A percentile compares a stretch with the other conserved stretches of the same genome.
These are phyloP conservation scores for Przewalskia tangutica DNA, from an alignment of 257 asterid species.

Conservation along the genomic window DNA sequence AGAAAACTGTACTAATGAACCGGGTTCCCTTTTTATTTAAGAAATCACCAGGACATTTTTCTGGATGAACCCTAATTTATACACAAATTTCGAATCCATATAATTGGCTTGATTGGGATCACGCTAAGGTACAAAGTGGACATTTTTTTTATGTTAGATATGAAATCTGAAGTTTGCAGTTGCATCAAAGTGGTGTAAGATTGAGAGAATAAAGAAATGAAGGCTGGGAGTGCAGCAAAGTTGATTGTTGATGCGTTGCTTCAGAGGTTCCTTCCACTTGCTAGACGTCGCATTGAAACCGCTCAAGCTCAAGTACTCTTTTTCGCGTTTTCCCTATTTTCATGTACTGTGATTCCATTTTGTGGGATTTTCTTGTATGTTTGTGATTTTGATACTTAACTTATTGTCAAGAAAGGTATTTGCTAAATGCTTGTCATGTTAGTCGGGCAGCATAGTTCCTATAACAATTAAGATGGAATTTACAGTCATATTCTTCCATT, in stretches of 20 bases:
- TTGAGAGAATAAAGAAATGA: slow-evolving; percentile 36
- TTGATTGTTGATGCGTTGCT: slow-evolving; percentile 91
- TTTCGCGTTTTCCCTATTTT: neutral
- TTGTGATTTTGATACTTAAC: neutral
- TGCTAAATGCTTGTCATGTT: neutral
- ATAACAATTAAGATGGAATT: neutral
- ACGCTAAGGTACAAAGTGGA: slow-evolving; percentile 5
- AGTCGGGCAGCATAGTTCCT: neutral
- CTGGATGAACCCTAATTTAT: neutral
- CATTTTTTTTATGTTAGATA: slow-evolving; percentile 20
- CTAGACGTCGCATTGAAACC: slow-evolving; percentile 95
- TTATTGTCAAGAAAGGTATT: neutral
- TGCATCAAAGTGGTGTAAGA: slow-evolving; percentile 5
- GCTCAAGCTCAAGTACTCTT: slow-evolving; percentile 90
- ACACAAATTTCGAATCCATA: neutral
- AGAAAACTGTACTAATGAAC: neutral
- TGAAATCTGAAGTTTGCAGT: slow-evolving; percentile 27
- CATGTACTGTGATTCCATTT: neutral
- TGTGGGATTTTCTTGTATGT: neutral
- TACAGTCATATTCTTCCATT: neutral
- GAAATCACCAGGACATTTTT: neutral
- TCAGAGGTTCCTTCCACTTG: slow-evolving; percentile 97
- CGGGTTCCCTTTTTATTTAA: neutral
- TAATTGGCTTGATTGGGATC: slow-evolving; percentile 25
- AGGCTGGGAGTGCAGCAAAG: slow-evolving; percentile 99